Conservation (phyloP, 2,329 filamentous ascomycete genomes). For the Leptographium galeiforme region DNA sequence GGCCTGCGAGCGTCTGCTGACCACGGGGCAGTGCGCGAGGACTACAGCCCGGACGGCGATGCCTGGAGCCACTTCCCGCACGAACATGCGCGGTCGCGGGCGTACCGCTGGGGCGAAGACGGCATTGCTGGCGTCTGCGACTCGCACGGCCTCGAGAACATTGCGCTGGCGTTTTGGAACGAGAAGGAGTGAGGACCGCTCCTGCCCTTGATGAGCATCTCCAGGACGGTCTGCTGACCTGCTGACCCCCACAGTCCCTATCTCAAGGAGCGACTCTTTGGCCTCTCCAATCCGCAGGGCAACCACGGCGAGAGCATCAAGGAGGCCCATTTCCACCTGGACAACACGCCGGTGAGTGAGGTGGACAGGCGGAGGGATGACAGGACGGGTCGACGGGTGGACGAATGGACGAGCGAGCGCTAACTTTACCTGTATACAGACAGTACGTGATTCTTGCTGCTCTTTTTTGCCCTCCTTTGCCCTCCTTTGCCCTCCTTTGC, state of each 20-base stretch:
- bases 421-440: slow-evolving; percentile 21
- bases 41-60: slow-evolving; percentile 81
- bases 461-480: not conserved
- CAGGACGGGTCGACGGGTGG: no score
- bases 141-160: slow-evolving; percentile 80
- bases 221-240: not conserved
- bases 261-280: slow-evolving; percentile 89
- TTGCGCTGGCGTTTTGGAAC: slow-evolving; percentile 96
- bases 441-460: slow-evolving; percentile 22
- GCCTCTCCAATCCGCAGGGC: slow-evolving; percentile 88
- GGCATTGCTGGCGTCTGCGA: slow-evolving; percentile 91
- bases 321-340: slow-evolving; percentile 89
- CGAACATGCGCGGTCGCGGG: slow-evolving; percentile 75
- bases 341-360: slow-evolving; percentile 63
- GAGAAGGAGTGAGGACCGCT: slow-evolving; percentile 62
- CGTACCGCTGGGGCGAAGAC: slow-evolving; percentile 93
- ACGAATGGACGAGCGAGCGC: not conserved
- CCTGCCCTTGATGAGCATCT: not conserved
- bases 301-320: slow-evolving; percentile 97
- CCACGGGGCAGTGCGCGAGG: slow-evolving; percentile 38
- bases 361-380: no score
- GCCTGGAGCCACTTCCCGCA: slow-evolving; percentile 96
- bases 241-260: slow-evolving; percentile 50
- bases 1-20: slow-evolving; percentile 2
- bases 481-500: not conserved